These are phyloP conservation scores for Mangifera indica DNA, from an alignment of 345 rosid genomes.

Conservation along the genomic window DNA sequence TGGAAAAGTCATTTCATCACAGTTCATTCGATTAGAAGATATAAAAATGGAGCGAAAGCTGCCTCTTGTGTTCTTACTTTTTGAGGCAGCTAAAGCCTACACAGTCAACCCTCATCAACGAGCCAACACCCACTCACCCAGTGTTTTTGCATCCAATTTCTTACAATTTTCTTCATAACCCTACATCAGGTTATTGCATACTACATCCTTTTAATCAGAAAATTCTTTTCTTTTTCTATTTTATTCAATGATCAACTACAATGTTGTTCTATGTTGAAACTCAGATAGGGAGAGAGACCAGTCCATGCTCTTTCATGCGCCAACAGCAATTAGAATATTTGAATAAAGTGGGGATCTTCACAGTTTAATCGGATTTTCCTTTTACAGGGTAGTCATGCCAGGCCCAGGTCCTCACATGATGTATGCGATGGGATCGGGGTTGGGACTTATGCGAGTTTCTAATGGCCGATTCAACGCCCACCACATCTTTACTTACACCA, in stretches of 20 bases:
- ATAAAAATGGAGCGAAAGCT: no score
- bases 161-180: background rate
- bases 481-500: conserved; percentile 52
- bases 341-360: background rate
- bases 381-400: conserved; percentile 34
- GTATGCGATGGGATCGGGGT: conserved; percentile 63
- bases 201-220: background rate
- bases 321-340: no score
- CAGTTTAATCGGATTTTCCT: background rate
- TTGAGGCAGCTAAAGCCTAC: no score
- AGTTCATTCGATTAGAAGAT: no score
- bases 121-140: background rate
- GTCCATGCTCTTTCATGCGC: background rate
- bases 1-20: no score
- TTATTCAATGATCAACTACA: background rate
- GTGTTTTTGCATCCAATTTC: background rate
- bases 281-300: background rate
- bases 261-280: background rate
- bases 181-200: background rate
- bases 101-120: background rate
- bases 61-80: no score
- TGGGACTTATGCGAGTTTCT: conserved; percentile 46
- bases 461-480: conserved; percentile 56
- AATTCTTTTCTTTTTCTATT: no score
- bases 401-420: conserved; percentile 76